These are phyloP conservation scores for Pharnaceum exiguum DNA, from an alignment of 148 eudicot species.

Conservation along the genomic window DNA sequence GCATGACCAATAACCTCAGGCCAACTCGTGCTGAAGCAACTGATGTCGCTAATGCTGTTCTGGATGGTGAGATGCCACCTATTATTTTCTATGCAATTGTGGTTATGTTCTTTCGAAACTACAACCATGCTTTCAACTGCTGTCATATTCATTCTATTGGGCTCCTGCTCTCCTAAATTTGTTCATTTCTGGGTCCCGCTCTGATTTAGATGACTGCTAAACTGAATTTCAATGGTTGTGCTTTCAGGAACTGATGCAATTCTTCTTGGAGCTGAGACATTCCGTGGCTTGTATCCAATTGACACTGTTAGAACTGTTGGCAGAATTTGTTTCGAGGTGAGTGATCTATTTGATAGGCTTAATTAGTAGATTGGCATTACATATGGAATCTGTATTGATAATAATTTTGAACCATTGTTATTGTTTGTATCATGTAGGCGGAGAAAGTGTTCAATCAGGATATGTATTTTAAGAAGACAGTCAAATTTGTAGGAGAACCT, in stretches of 20 bases:
- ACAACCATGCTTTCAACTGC: too few species aligned
- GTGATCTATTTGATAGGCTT: background rate
- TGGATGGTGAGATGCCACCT: conserved; percentile 57
- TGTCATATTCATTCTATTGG: too few species aligned
- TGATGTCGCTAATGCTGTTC: conserved; percentile 96
- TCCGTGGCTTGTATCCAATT: conserved; percentile 81
- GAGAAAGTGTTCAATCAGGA: conserved; percentile 49
- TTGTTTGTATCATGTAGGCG: conserved; percentile 25
- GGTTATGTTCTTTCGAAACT: too few species aligned
- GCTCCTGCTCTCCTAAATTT: too few species aligned
- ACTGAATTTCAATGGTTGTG: conserved; percentile 9
- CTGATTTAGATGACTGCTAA: too few species aligned
- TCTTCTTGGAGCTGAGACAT: conserved; percentile 97
- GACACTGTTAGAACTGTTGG: conserved; percentile 85
- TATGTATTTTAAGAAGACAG: conserved; percentile 40
- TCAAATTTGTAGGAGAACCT: conserved; percentile 43
- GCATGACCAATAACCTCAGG: conserved; percentile 94
- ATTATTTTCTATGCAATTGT: too few species aligned
- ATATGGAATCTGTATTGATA: background rate
- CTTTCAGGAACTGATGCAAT: conserved; percentile 90
- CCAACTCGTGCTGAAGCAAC: conserved; percentile 99
- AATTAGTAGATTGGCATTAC: background rate
- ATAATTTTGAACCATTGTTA: background rate
- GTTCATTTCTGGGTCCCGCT: too few species aligned
- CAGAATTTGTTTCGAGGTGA: conserved; percentile 92